Conservation (phyloP, 495 filamentous ascomycete species). For the Penicillium bovifimosum region DNA sequence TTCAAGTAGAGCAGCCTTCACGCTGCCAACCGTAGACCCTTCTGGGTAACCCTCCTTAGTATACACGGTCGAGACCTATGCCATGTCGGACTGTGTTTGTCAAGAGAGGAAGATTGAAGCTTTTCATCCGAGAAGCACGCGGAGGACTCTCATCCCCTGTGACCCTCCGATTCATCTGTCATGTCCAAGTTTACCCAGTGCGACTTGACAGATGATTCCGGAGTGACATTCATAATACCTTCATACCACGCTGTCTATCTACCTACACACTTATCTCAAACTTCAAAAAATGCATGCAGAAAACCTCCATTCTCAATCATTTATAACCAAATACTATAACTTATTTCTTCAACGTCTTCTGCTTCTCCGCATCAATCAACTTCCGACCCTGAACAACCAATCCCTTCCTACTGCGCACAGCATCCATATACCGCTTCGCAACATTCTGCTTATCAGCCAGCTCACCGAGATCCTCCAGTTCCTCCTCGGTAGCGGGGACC, state of each 20-base stretch:
- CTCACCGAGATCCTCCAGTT: constrained; percentile 93
- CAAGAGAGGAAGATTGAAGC: constrained; percentile 44
- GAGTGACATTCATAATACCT: constrained; percentile 21
- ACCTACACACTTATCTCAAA: background rate
- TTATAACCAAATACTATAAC: background rate
- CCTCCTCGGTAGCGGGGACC: constrained; percentile 94
- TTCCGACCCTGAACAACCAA: constrained; percentile 73
- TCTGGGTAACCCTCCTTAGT: constrained; percentile 38
- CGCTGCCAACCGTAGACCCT: background rate
- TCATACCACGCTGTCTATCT: background rate
- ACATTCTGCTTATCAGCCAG: constrained; percentile 90
- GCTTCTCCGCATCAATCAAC: constrained; percentile 93
- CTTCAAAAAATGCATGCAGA: background rate
- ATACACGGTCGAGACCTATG: constrained; percentile 44
- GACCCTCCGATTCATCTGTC: constrained; percentile 24
- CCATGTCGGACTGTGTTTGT: constrained; percentile 50
- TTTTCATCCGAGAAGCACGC: constrained; percentile 17
- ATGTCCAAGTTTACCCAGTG: constrained; percentile 7
- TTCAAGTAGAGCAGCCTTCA: background rate
- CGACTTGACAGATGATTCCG: constrained; percentile 19
- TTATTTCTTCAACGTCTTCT: constrained; percentile 96
- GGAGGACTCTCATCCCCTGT: constrained; percentile 27
- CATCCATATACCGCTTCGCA: constrained; percentile 92
- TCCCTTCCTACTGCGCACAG: constrained; percentile 78
- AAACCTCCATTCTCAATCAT: background rate